Evolutionary conservation across 805 yeast species (phyloP).

Genomic region (Osmozyma mogii): DNA sequence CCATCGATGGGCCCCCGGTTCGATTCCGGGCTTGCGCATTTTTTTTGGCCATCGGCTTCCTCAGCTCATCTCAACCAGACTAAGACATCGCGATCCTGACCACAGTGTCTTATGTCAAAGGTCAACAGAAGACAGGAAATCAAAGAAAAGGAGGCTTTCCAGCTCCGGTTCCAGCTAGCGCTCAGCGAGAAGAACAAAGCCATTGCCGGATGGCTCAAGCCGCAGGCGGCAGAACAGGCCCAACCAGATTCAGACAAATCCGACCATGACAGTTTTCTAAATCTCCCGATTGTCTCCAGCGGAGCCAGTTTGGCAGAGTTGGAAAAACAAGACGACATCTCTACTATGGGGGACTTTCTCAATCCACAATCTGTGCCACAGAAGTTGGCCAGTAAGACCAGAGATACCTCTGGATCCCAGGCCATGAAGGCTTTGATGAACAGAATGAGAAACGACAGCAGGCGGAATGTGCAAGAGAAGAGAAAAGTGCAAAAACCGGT

Average conservation of each 20-base stretch:
- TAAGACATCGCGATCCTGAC: neutral
- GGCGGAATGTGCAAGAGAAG: slow-evolving; percentile 10
- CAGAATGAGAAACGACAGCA: slow-evolving; percentile 21
- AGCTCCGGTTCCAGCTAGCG: slow-evolving; percentile 38
- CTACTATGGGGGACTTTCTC: slow-evolving; percentile 24
- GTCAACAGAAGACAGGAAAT: slow-evolving; percentile 33
- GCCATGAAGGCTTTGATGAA: slow-evolving; percentile 34
- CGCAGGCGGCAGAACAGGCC: slow-evolving; percentile 5
- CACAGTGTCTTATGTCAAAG: slow-evolving; percentile 12
- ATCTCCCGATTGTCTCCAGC: slow-evolving; percentile 27
- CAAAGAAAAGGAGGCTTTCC: slow-evolving; percentile 39
- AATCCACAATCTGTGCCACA: slow-evolving; percentile 4
- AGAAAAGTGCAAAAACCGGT: neutral
- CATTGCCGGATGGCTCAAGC: slow-evolving; percentile 33
- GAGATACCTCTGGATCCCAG: slow-evolving; percentile 18
- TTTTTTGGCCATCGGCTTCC: slow-evolving; percentile 1
- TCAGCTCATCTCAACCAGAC: slow-evolving; percentile 1
- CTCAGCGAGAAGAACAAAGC: slow-evolving; percentile 27
- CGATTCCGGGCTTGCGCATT: slow-evolving; percentile 17
- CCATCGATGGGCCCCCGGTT: slow-evolving; percentile 18
- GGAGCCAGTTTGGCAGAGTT: slow-evolving; percentile 23
- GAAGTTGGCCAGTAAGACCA: slow-evolving; percentile 5
- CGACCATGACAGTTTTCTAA: slow-evolving; percentile 15
- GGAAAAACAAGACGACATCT: slow-evolving; percentile 5
- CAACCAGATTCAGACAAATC: slow-evolving; percentile 2